These are phyloP conservation scores for Areca catechu DNA, from an alignment of 176 grass and related monocot genomes.

Conservation along the genomic window DNA sequence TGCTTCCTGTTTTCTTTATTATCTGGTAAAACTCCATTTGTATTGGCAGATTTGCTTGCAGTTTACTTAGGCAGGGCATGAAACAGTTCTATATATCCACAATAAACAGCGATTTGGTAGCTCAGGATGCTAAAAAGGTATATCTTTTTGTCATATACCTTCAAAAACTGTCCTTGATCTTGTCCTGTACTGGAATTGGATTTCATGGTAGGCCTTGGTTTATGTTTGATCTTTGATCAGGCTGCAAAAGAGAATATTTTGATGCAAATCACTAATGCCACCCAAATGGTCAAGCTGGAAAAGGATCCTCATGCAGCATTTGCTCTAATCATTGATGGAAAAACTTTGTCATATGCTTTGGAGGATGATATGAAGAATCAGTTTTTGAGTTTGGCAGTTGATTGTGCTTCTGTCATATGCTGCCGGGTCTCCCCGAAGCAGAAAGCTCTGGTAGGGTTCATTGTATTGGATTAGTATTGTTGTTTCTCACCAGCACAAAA, in stretches of 20 bases:
- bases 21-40: slow-evolving; percentile 2
- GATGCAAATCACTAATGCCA: slow-evolving; percentile 75
- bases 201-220: slow-evolving; percentile 50
- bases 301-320: slow-evolving; percentile 96
- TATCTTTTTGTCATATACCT: slow-evolving; percentile 18
- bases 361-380: slow-evolving; percentile 85
- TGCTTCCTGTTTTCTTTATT: too few species aligned
- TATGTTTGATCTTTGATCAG: slow-evolving; percentile 56
- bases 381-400: slow-evolving; percentile 83
- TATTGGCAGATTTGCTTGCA: slow-evolving; percentile 83
- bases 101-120: slow-evolving; percentile 46
- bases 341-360: slow-evolving; percentile 69
- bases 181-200: slow-evolving; percentile 30
- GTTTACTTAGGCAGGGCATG: slow-evolving; percentile 99
- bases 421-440: slow-evolving; percentile 95
- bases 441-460: slow-evolving; percentile 81
- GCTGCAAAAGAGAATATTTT: slow-evolving; percentile 77
- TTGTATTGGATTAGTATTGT: not conserved
- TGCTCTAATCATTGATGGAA: slow-evolving; percentile 97
- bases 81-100: slow-evolving; percentile 66
- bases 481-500: too few species aligned
- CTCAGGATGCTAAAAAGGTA: slow-evolving; percentile 83
- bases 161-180: slow-evolving; percentile 6
- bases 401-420: slow-evolving; percentile 97
- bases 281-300: slow-evolving; percentile 92